These are phyloP conservation scores for Phoenix roebelenii DNA, from an alignment of 176 grass and related monocot genomes.

Conservation along the genomic window DNA sequence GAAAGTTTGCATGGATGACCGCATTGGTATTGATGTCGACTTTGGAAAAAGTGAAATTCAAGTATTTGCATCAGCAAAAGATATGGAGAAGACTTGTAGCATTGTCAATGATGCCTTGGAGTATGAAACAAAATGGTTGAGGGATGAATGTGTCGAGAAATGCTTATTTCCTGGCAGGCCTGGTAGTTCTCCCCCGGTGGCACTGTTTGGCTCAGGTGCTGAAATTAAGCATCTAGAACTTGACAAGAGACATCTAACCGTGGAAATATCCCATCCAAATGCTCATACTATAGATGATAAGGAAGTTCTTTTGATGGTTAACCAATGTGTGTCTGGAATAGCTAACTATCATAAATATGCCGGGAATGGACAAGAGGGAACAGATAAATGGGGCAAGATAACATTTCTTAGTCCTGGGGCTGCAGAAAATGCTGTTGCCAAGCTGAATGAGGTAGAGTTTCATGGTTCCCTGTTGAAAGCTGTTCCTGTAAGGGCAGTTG, in stretches of 20 bases:
- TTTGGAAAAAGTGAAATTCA: constrained; percentile 47
- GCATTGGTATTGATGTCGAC: constrained; percentile 56
- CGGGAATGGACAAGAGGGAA: constrained; percentile 25
- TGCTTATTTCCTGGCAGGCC: constrained; percentile 41
- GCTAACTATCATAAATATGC: constrained; percentile 39
- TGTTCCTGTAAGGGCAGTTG: constrained; percentile 28
- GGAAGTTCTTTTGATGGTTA: constrained; percentile 62
- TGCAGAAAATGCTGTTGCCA: constrained; percentile 55
- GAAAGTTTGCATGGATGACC: constrained; percentile 55
- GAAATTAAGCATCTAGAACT: constrained; percentile 97
- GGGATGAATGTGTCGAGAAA: constrained; percentile 70
- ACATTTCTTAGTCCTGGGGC: constrained; percentile 70
- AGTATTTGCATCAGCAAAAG: constrained; percentile 56
- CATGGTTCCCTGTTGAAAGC: constrained; percentile 58
- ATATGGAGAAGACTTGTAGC: constrained; percentile 45
- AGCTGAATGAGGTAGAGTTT: constrained; percentile 62
- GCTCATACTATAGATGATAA: constrained; percentile 49
- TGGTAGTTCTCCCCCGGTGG: constrained; percentile 34
- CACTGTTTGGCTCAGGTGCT: constrained; percentile 81
- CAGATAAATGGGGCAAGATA: constrained; percentile 71
- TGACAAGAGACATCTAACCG: constrained; percentile 52
- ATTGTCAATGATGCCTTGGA: constrained; percentile 42
- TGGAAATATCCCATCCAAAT: constrained; percentile 79
- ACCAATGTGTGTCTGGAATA: constrained; percentile 41
- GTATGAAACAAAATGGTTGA: constrained; percentile 47